Evolutionary conservation across 1,139 yeast genomes (phyloP).

Genomic region (Taphrina sp.): DNA sequence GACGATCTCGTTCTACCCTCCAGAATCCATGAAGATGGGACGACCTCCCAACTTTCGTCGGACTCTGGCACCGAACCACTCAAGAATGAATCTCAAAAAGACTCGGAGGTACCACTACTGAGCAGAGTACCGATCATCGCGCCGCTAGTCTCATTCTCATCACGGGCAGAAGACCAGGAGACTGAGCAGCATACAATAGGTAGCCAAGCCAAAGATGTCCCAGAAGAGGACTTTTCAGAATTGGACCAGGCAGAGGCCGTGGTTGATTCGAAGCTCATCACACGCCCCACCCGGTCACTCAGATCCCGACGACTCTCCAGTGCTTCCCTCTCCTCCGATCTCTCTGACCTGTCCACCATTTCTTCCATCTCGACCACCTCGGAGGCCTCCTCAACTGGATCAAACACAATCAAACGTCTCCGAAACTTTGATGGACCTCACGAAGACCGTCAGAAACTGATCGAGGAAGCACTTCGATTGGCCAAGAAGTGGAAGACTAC

Average conservation of each 20-base stretch:
- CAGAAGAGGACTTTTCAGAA: neutral
- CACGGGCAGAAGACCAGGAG: neutral
- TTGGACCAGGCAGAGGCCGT: neutral
- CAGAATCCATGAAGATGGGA: too few species aligned
- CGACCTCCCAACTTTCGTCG: neutral
- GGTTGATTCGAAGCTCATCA: neutral
- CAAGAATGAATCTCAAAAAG: too few species aligned
- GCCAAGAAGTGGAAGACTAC: neutral
- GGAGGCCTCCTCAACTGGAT: conserved; percentile 3
- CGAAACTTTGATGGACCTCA: neutral
- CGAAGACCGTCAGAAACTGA: neutral
- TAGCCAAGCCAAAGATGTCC: neutral
- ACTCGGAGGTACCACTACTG: neutral
- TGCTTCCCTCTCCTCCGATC: conserved; percentile 13
- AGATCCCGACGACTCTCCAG: neutral
- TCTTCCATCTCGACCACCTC: neutral
- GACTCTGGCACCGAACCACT: neutral
- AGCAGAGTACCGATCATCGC: too few species aligned
- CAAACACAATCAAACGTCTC: conserved; percentile 3
- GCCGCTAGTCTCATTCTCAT: too few species aligned
- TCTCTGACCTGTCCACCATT: conserved; percentile 15
- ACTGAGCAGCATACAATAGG: neutral
- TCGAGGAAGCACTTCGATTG: conserved; percentile 1
- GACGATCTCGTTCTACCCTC: neutral
- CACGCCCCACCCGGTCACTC: neutral